These are phyloP conservation scores for Strobilomyces echinocephalus DNA, from an alignment of 768 basidiomycete species.

Conservation along the genomic window DNA sequence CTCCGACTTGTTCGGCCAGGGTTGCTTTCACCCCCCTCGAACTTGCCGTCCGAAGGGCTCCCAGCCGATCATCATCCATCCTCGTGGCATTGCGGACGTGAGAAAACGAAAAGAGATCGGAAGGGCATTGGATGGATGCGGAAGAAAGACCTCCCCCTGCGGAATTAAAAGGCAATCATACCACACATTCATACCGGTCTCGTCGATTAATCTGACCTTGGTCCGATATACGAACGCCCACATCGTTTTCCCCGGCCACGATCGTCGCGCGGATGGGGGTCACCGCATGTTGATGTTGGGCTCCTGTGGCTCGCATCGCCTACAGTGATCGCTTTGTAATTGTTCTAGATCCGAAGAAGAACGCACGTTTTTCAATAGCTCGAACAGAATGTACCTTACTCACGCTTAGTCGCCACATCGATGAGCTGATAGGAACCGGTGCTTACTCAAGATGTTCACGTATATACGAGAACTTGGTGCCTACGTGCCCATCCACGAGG, in stretches of 20 bases:
- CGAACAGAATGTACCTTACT: constrained; percentile 77
- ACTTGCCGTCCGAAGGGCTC: constrained; percentile 61
- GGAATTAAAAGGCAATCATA: constrained; percentile 5
- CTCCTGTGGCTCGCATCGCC: constrained; percentile 69
- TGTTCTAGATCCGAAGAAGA: not conserved
- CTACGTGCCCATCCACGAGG: constrained; percentile 65
- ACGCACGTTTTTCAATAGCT: constrained; percentile 83
- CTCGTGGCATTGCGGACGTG: constrained; percentile 74
- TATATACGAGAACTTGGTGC: constrained; percentile 76
- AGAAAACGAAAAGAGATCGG: constrained; percentile 87
- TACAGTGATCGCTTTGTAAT: constrained; percentile 23
- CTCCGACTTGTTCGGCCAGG: constrained; percentile 68
- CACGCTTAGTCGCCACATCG: not conserved
- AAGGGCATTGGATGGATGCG: constrained; percentile 52
- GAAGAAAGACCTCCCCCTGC: constrained; percentile 68
- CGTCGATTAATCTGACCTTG: constrained; percentile 50
- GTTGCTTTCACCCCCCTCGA: constrained; percentile 69
- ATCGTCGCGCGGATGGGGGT: constrained; percentile 65
- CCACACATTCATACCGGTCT: not conserved
- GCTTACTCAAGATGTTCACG: constrained; percentile 80
- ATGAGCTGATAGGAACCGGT: not conserved
- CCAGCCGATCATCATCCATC: constrained; percentile 61
- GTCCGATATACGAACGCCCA: constrained; percentile 86
- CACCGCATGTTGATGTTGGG: constrained; percentile 42
- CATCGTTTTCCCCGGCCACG: constrained; percentile 64